Base-by-base conservation (phyloP, 768 basidiomycete genomes). In the Lepiota venenata region DNA sequence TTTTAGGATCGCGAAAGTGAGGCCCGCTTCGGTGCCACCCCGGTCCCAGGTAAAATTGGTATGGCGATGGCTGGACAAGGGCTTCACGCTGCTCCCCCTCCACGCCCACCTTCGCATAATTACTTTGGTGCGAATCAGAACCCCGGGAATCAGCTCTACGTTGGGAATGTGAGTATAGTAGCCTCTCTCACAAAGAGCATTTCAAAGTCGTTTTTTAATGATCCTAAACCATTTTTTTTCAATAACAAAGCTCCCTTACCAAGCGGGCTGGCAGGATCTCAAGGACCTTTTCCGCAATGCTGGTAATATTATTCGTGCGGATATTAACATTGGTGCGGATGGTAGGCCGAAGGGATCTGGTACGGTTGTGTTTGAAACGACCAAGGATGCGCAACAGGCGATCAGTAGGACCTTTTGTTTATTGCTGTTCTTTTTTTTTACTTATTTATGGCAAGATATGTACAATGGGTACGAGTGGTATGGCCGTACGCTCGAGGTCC, bases 391-490 rank as follows among this genome's bases (percentile, higher is more conserved):
- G 10, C 80, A 83, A 60, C 88, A 92, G 64, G 95, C 95, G 10
- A 95, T 98, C 64, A 83, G 93, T 93, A 60, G 29, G 45, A 7
- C 2, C 5, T 40, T 18, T 32, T 18, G n/a, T 40, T 11, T 29
- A 47, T 41, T 22, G 39, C 2, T 27, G 5, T 10, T n/a, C 20
- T 21, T 29, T 32, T 21, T 21, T 21, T 12, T 47, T 50, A 38
- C 61, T 63, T 16, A 62, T 44, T 18, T 29, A 43, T 39, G 36
- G 32, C 18, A 52, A 97, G 95, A 74, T 63, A 97, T 96, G 92
- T 98, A 95, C 68, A 89, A 97, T 56, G 95, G 95, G 25, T 97
- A 91, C 62, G 94, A 97, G 58, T 98, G 96, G 93, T 95, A 95
- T 67, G 95, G 95, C 7, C 88, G 91, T 45, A 84, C 87, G 7